Evolutionary conservation across 768 basidiomycete species (phyloP), one percentile per base, ranked within the genome.

Genomic region (Punctularia strigosozonata): DNA sequence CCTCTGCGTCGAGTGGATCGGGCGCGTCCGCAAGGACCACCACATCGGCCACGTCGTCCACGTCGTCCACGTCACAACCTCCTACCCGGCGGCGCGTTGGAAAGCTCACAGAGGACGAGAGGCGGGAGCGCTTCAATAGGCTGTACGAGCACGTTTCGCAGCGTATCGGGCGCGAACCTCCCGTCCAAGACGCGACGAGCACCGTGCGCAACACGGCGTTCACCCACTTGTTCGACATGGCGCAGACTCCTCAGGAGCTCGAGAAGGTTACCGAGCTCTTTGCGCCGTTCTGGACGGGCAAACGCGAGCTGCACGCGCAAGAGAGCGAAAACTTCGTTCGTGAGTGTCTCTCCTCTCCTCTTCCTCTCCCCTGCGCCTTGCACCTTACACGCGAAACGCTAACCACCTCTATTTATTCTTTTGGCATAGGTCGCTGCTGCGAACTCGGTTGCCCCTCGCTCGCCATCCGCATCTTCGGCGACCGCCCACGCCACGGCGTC

Each of bases 401-500:
- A 13, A 15, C 18, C 14, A 37, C 2, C 32, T 42, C 25, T 8
- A n/a, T 14, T 30, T 24, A 15, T 28, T 25, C 25, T 13, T 14
- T 8, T 5, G n/a, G 23, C 25, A 4, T 37, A 84, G 80, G 71
- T 18, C 79, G 80, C 6, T 82, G 78, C 39, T 62, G 69, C 43
- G 67, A 78, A 47, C 65, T 81, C 1, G 50, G 57, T 12, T 73
- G 72, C 41, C 72, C 75, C 3, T 47, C 57, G 19, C 64, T 81
- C 26, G 77, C 78, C 3, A 58, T 84, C 10, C 58, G 68, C 24
- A 69, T 80, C 17, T 77, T 79, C 49, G 69, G 72, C 17, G 59
- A 82, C 50, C 77, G 68, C 41, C 61, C 75, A 12, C 76, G 74
- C 50, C 79, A 81, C 52, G 68, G 71, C 36, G 46, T 82, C 14